Percentiles rank a stretch among this genome's conserved stretches.
These are phyloP conservation scores for Venturia oleaginea DNA, from an alignment of 2,329 filamentous ascomycete genomes.

Conservation along the genomic window DNA sequence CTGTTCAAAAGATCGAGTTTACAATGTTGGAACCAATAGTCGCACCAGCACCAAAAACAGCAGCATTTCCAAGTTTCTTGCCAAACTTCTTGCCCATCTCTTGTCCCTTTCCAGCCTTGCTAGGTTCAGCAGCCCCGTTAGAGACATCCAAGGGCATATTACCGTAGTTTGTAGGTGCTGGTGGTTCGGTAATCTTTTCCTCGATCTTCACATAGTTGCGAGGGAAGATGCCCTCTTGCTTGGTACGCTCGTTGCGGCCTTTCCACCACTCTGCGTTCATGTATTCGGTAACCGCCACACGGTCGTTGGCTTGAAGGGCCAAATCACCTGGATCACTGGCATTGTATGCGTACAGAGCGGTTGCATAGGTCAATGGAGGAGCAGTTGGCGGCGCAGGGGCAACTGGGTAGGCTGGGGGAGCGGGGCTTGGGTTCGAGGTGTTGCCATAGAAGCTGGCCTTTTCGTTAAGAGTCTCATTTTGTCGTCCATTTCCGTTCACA, in stretches of 20 bases:
- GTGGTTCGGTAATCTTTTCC: constrained; percentile 40
- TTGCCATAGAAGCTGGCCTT: constrained; percentile 34
- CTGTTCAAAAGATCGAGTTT: constrained; percentile 71
- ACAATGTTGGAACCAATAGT: constrained; percentile 85
- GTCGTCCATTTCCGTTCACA: constrained; percentile 17
- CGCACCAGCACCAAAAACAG: constrained; percentile 88
- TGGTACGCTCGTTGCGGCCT: constrained; percentile 75
- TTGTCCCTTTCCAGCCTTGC: constrained; percentile 53
- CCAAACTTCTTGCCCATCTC: constrained; percentile 89
- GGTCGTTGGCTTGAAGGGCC: constrained; percentile 70
- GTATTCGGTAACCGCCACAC: constrained; percentile 73
- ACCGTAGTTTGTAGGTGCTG: constrained; percentile 50
- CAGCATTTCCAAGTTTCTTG: constrained; percentile 80
- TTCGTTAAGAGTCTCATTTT: constrained; percentile 20
- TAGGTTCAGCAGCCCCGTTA: constrained; percentile 38
- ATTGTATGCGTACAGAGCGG: constrained; percentile 75
- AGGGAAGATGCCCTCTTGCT: constrained; percentile 89
- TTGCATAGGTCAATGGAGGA: constrained; percentile 59
- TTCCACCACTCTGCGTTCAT: constrained; percentile 98
- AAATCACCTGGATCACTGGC: constrained; percentile 76
- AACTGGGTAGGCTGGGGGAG: constrained; percentile 47
- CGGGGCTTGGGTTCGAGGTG: constrained; percentile 29
- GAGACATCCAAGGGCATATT: constrained; percentile 70
- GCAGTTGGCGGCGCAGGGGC: constrained; percentile 41
- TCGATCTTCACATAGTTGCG: constrained; percentile 73